Conservation (phyloP, 2,329 filamentous ascomycete genomes). For the Cercospora canescens region DNA sequence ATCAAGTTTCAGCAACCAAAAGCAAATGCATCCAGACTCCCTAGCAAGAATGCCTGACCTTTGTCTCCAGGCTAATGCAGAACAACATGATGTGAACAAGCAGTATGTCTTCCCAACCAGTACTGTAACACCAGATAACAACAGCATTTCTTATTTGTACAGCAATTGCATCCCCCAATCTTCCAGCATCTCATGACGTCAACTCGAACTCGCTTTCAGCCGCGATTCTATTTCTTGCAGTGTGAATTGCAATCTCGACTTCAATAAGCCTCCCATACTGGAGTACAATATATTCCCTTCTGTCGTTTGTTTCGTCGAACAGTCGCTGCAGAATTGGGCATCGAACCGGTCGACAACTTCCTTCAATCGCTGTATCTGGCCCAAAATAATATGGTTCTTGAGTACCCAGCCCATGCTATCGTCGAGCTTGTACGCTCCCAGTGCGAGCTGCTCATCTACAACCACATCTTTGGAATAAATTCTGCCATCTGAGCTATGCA, state of each 20-base stretch:
- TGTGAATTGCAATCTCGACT: slow-evolving; percentile 16
- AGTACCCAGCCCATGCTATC: slow-evolving; percentile 18
- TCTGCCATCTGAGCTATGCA: background rate
- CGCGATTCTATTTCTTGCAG: slow-evolving; percentile 15
- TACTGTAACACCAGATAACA: background rate
- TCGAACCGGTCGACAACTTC: slow-evolving; percentile 14
- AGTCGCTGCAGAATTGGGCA: slow-evolving; percentile 8
- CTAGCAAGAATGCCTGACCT: background rate
- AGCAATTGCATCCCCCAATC: background rate
- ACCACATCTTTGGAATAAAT: slow-evolving; percentile 14
- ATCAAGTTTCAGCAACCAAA: background rate
- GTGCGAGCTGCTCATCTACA: slow-evolving; percentile 12
- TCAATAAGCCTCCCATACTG: slow-evolving; percentile 12
- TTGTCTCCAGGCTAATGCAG: background rate
- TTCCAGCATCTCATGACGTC: background rate
- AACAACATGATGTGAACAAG: background rate
- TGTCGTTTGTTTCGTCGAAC: background rate
- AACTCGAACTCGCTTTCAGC: slow-evolving; percentile 5
- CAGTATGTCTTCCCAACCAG: background rate
- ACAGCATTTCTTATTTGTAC: background rate
- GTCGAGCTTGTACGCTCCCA: slow-evolving; percentile 19
- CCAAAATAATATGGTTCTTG: slow-evolving; percentile 23
- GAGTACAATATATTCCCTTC: slow-evolving; percentile 13
- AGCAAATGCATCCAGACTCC: background rate
- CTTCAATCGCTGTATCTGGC: slow-evolving; percentile 20